Evolutionary conservation across 345 rosid genomes (phyloP).

Genomic region (Lepidium didymum): DNA sequence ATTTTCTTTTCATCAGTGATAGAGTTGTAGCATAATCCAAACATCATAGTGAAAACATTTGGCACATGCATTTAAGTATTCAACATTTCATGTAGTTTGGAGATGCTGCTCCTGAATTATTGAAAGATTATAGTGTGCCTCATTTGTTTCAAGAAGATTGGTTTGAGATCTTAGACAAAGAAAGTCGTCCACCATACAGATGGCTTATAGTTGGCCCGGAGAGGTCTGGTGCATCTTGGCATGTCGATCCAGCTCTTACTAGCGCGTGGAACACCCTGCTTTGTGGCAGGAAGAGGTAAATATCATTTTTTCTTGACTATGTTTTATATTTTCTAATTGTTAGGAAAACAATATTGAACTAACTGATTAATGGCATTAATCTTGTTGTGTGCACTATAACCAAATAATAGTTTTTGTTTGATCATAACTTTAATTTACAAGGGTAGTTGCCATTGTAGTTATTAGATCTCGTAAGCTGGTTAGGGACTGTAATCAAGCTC

Average conservation of each 20-base stretch:
- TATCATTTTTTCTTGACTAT: not conserved
- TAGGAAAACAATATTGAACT: not conserved
- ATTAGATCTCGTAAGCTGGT: not conserved
- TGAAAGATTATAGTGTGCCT: conserved; percentile 80
- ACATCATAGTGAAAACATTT: not conserved
- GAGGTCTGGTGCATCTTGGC: conserved; percentile 99
- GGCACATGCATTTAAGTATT: not conserved
- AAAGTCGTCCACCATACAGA: conserved; percentile 76
- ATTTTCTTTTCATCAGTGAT: not conserved
- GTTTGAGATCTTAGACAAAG: conserved; percentile 65
- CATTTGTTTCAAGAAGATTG: conserved; percentile 82
- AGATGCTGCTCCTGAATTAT: conserved; percentile 65
- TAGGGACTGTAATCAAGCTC: not conserved
- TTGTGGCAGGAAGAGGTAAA: conserved; percentile 87
- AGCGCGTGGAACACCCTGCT: conserved; percentile 98
- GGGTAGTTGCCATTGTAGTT: not conserved
- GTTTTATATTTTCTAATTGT: not conserved
- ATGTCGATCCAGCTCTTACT: conserved; percentile 95
- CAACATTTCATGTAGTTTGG: conserved; percentile 60
- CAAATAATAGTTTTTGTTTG: not conserved
- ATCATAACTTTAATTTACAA: not conserved
- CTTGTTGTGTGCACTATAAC: not conserved
- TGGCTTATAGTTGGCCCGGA: conserved; percentile 97
- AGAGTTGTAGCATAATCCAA: not conserved
- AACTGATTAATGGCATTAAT: not conserved